Percentiles rank a stretch among this genome's conserved stretches.
These are phyloP conservation scores for Exophiala mesophila DNA, from an alignment of 2,329 filamentous ascomycete species.

Conservation along the genomic window DNA sequence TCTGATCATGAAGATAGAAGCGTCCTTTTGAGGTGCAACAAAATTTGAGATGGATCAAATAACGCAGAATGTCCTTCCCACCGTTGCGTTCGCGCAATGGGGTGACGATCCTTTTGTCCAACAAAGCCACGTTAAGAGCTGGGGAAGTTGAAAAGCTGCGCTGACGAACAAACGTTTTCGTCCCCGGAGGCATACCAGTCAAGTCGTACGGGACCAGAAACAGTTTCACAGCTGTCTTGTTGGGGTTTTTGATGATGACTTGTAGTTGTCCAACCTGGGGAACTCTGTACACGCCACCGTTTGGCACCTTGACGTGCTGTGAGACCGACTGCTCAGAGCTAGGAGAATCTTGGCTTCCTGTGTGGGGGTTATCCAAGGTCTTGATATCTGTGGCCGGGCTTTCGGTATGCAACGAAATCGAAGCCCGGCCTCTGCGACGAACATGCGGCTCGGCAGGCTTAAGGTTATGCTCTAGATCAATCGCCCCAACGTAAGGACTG, in stretches of 20 bases:
- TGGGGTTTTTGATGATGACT: slow-evolving; percentile 96
- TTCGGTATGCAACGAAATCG: slow-evolving; percentile 26
- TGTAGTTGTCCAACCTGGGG: slow-evolving; percentile 91
- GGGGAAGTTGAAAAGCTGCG: slow-evolving; percentile 86
- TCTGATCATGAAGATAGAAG: slow-evolving; percentile 85
- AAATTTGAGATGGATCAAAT: slow-evolving; percentile 88
- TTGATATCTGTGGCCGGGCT: slow-evolving; percentile 13
- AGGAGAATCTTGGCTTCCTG: slow-evolving; percentile 35
- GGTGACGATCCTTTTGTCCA: slow-evolving; percentile 47
- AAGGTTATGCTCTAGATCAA: slow-evolving; percentile 82
- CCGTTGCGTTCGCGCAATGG: slow-evolving; percentile 46
- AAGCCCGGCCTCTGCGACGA: slow-evolving; percentile 35
- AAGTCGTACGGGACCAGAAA: slow-evolving; percentile 93
- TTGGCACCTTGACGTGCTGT: slow-evolving; percentile 61
- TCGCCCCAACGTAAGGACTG: slow-evolving; percentile 89
- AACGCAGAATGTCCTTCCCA: slow-evolving; percentile 69
- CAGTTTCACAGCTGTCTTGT: slow-evolving; percentile 95
- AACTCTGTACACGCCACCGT: slow-evolving; percentile 87
- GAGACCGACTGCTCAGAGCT: slow-evolving; percentile 59
- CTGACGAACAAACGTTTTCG: slow-evolving; percentile 93
- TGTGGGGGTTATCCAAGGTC: slow-evolving; percentile 17
- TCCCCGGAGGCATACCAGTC: slow-evolving; percentile 83
- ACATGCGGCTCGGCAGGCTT: slow-evolving; percentile 40
- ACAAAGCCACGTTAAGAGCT: slow-evolving; percentile 66
- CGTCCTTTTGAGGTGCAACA: slow-evolving; percentile 79